Base-by-base conservation (phyloP, 768 basidiomycete species). In the Grammothele lineata region DNA sequence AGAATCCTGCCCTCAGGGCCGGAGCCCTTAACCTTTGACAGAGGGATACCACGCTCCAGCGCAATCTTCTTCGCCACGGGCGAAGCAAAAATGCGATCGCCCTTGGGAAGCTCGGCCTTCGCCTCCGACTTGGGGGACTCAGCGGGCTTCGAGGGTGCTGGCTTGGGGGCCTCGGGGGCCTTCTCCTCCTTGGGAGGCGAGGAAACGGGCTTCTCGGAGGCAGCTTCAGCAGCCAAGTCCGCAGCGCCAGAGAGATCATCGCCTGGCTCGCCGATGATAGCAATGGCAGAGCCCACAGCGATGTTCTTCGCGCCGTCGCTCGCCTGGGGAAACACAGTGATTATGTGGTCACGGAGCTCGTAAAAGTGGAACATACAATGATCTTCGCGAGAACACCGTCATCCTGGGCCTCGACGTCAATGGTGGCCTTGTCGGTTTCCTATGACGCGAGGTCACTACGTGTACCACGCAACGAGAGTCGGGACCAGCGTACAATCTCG, bases 401-500 rank as follows among this genome's bases (percentile, higher is more conserved):
- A 35, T 98, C 96, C 72, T 94, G 94, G 8, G 96, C 92, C 71
- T 99, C 96, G 27, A 99, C 95, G 71, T 99, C 96, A 68, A 99
- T 98, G 39, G 93, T 94, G 18, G 96, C 95, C 78, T 99, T 99
- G 85, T 99, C 96, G 44, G 96, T 99, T 85, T 99, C 96, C 92
- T 95, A 48, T 53, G 46, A 56, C 12, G 38, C 47, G 37, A 45
- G 49, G 35, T 51, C 44, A 47, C 48, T 47, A 48, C 33, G 42
- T 43, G 37, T 21, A 43, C 35, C n/a, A n/a, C n/a, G 55, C 27
- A 30, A 36, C 53, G 17, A n/a, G 24, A 14, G 12, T 42, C 21
- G 50, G 41, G 40, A 27, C 34, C 42, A 40, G 35, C 83, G 61
- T 55, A 94, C 93, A 59, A 99, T 94, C 70, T 98, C 95, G 38